Evolutionary conservation across 768 basidiomycete species (phyloP).

Genomic region (Paxillus rubicundulus): DNA sequence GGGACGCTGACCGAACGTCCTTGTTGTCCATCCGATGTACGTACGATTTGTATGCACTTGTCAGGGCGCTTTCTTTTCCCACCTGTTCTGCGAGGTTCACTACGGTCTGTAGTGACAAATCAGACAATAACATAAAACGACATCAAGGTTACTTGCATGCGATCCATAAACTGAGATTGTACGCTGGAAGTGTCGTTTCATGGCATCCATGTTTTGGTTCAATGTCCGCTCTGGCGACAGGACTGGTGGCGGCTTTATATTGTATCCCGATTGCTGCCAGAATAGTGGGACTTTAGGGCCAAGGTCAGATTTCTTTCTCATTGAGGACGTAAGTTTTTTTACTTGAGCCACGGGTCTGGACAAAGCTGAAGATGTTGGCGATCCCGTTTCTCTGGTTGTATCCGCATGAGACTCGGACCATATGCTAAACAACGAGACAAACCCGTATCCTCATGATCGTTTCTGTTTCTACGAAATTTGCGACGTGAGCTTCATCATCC

Average conservation of each 20-base stretch:
- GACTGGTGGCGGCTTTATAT: slow-evolving; percentile 83
- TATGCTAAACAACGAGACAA: slow-evolving; percentile 12
- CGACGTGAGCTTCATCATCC: slow-evolving; percentile 89
- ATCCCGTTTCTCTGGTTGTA: slow-evolving; percentile 63
- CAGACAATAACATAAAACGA: slow-evolving; percentile 5
- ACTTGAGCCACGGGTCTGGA: slow-evolving; percentile 93
- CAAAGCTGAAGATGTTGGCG: slow-evolving; percentile 80
- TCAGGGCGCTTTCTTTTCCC: slow-evolving; percentile 83
- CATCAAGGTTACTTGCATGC: slow-evolving; percentile 48
- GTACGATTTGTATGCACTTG: slow-evolving; percentile 72
- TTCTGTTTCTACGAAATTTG: slow-evolving; percentile 96
- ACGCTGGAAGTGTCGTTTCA: slow-evolving; percentile 72
- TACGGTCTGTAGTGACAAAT: slow-evolving; percentile 49
- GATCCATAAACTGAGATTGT: slow-evolving; percentile 71
- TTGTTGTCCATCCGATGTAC: slow-evolving; percentile 54
- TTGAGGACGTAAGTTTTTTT: slow-evolving; percentile 2
- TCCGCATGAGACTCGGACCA: not conserved
- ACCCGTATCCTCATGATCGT: slow-evolving; percentile 83
- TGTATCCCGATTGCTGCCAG: slow-evolving; percentile 88
- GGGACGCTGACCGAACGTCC: slow-evolving; percentile 51
- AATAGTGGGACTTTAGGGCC: slow-evolving; percentile 73
- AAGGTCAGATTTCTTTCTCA: slow-evolving; percentile 3
- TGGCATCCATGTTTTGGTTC: slow-evolving; percentile 64
- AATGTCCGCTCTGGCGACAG: slow-evolving; percentile 72
- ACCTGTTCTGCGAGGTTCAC: slow-evolving; percentile 90